phyloP scores from a whole-genome alignment of 305 asterid species.

The Salvia sclarea region DNA sequence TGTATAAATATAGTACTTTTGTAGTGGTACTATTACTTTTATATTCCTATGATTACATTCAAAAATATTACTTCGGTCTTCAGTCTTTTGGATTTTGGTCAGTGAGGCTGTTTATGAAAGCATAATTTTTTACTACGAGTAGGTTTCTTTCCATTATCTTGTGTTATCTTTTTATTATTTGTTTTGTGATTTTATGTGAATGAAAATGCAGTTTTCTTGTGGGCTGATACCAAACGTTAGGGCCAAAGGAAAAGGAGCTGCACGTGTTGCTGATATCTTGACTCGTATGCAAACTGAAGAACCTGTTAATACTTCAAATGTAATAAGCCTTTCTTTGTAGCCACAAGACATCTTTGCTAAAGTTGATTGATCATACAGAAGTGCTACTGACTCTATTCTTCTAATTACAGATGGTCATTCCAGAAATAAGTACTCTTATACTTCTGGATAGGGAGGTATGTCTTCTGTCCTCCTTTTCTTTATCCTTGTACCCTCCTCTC shows the following conservation, averaged over 20 bases:
- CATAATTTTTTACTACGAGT: not conserved
- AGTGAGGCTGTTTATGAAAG: not conserved
- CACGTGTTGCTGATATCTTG: slow-evolving; percentile 84
- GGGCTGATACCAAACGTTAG: slow-evolving; percentile 94
- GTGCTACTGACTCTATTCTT: slow-evolving; percentile 20
- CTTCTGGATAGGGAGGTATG: slow-evolving; percentile 92
- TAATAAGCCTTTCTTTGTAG: slow-evolving; percentile 34
- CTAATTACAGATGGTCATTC: slow-evolving; percentile 63
- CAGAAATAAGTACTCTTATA: slow-evolving; percentile 85
- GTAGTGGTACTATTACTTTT: not conserved
- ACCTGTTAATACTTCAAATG: slow-evolving; percentile 76
- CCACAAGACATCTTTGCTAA: slow-evolving; percentile 9
- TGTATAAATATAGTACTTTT: not conserved
- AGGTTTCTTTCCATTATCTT: slow-evolving; percentile 13
- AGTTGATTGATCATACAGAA: slow-evolving; percentile 2
- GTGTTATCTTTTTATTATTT: slow-evolving; percentile 19
- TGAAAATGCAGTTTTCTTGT: slow-evolving; percentile 63
- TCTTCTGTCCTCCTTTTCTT: slow-evolving; percentile 15
- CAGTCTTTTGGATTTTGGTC: not conserved
- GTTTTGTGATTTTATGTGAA: slow-evolving; percentile 28
- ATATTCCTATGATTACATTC: not conserved
- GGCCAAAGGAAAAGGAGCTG: slow-evolving; percentile 91
- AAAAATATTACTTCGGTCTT: not conserved
- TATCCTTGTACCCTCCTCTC: not conserved
- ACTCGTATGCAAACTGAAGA: slow-evolving; percentile 91